These are phyloP conservation scores for Beauveria rudraprayagi DNA, from an alignment of 2,329 filamentous ascomycete genomes.

Conservation along the genomic window DNA sequence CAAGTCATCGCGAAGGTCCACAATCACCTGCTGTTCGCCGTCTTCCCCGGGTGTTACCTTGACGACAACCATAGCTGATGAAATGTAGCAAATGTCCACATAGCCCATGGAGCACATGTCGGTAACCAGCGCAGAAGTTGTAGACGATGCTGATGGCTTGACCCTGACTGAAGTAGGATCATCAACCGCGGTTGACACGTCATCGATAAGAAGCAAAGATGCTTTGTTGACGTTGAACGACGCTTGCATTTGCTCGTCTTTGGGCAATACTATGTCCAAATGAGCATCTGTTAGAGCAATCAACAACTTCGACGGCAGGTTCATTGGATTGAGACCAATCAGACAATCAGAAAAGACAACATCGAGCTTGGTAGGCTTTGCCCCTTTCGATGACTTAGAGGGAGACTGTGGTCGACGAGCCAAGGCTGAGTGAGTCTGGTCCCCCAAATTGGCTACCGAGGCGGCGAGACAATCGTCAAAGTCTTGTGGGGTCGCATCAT, in stretches of 20 bases:
- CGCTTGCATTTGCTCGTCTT: conserved; percentile 55
- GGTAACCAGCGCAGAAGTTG: conserved; percentile 42
- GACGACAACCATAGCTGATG: conserved; percentile 64
- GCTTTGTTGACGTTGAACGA: conserved; percentile 68
- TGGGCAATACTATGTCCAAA: conserved; percentile 59
- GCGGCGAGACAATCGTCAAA: conserved; percentile 67
- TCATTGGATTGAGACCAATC: conserved; percentile 75
- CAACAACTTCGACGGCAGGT: conserved; percentile 65
- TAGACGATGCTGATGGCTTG: conserved; percentile 23
- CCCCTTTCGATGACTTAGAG: conserved; percentile 21
- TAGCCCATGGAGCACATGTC: conserved; percentile 61
- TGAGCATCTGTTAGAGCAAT: conserved; percentile 73
- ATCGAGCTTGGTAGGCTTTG: conserved; percentile 59
- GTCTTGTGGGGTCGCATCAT: conserved; percentile 61
- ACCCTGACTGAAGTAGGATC: conserved; percentile 13
- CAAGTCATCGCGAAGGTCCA: conserved; percentile 78
- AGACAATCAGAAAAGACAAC: conserved; percentile 75
- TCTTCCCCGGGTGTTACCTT: conserved; percentile 47
- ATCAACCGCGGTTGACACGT: conserved; percentile 37
- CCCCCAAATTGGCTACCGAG: conserved; percentile 70
- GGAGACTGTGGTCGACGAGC: conserved; percentile 20
- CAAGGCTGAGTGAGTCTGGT: conserved; percentile 48
- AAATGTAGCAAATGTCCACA: conserved; percentile 80
- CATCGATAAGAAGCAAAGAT: conserved; percentile 75
- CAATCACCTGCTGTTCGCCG: conserved; percentile 59